A percentile compares a stretch with the other conserved stretches of the same genome.
These are phyloP conservation scores for Cercospora janseana DNA, from an alignment of 2,329 filamentous ascomycete genomes.

Conservation along the genomic window DNA sequence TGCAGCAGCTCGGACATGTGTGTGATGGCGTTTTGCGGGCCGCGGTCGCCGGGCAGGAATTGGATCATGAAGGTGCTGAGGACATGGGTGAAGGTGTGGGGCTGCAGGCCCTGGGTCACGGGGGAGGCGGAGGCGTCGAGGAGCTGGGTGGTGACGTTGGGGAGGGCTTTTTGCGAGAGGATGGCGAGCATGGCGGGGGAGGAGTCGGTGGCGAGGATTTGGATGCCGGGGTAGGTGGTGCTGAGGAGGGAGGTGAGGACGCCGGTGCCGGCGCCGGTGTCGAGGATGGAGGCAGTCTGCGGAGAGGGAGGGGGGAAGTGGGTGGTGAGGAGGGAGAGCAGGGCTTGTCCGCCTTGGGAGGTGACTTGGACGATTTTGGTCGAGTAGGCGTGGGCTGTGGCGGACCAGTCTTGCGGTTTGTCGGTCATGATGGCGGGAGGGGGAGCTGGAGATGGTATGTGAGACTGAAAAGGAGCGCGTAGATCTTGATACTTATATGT, in stretches of 20 bases:
- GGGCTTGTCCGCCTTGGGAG: conserved; percentile 5
- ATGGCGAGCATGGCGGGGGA: conserved; percentile 11
- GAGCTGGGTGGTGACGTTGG: conserved; percentile 5
- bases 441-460: no score
- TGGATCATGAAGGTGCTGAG: conserved; percentile 16
- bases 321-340: conserved; percentile 8
- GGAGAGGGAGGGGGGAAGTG: neutral
- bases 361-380: conserved; percentile 9
- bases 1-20: neutral
- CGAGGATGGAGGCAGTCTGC: conserved; percentile 8
- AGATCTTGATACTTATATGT: neutral
- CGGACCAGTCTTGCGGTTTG: conserved; percentile 10
- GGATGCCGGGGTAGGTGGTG: neutral
- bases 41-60: conserved; percentile 4
- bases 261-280: conserved; percentile 18
- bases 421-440: conserved; percentile 2
- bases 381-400: conserved; percentile 5
- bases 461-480: neutral
- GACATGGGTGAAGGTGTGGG: conserved; percentile 8
- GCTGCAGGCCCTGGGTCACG: conserved; percentile 6
- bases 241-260: conserved; percentile 10
- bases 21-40: neutral
- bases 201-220: conserved; percentile 12
- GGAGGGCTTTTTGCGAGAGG: conserved; percentile 4
- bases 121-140: conserved; percentile 15